Conservation (phyloP, 2,329 filamentous ascomycete genomes). For the Sporothrix curviconia region DNA sequence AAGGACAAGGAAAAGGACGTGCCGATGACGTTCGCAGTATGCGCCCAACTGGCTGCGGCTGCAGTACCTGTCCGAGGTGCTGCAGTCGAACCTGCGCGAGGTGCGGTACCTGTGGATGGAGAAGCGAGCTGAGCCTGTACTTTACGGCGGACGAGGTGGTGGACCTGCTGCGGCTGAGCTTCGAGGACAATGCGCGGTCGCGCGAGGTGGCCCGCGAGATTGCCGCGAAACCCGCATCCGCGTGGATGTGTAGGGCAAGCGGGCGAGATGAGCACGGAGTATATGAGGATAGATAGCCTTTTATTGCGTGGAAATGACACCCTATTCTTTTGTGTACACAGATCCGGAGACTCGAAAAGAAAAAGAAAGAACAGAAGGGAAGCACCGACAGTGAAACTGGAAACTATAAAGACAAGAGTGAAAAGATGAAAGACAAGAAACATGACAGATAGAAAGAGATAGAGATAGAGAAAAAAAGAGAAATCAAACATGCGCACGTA, state of each 20-base stretch:
- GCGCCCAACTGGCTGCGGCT: constrained; percentile 56
- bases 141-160: constrained; percentile 55
- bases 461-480: neutral
- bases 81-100: constrained; percentile 61
- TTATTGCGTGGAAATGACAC: neutral
- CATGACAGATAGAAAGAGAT: neutral
- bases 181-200: constrained; percentile 55
- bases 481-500: neutral
- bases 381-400: neutral
- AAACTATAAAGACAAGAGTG: no score
- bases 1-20: no score
- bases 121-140: constrained; percentile 57
- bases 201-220: constrained; percentile 55
- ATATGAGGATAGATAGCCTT: neutral
- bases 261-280: neutral
- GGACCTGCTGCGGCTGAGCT: constrained; percentile 56
- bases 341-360: neutral
- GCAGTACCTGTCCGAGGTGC: constrained; percentile 57
- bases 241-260: neutral
- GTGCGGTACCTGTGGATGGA: constrained; percentile 59
- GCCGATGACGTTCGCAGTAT: constrained; percentile 53
- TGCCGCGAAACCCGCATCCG: constrained; percentile 43
- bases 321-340: neutral
- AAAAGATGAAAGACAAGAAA: neutral
- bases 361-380: neutral